Percentiles rank a stretch among this genome's conserved stretches.
Conservation (phyloP, 495 filamentous ascomycete genomes). For the Podospora pseudopauciseta region DNA sequence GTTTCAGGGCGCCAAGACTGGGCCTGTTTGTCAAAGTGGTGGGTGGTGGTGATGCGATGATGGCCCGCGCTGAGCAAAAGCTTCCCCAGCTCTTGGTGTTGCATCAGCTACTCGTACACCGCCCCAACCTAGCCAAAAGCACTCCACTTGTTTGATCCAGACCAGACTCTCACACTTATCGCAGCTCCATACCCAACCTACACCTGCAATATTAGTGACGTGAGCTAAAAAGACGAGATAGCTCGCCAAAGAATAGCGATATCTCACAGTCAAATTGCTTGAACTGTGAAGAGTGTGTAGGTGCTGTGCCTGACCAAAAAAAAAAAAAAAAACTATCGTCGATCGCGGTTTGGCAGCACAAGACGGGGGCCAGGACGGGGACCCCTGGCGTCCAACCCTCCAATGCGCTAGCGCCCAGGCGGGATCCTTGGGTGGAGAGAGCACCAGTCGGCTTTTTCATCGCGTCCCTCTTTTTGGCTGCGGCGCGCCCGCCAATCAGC, state of each 20-base stretch:
- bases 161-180: not conserved
- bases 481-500: conserved; percentile 14
- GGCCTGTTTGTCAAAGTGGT: too few species aligned
- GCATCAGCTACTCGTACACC: not conserved
- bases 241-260: too few species aligned
- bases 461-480: conserved; percentile 11
- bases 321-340: not conserved
- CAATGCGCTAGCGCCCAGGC: conserved; percentile 10
- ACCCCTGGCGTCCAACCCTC: conserved; percentile 13
- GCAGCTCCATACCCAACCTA: too few species aligned
- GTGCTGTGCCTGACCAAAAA: not conserved
- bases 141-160: not conserved
- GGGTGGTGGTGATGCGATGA: not conserved
- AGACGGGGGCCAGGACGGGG: not conserved
- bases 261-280: too few species aligned
- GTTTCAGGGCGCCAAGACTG: too few species aligned
- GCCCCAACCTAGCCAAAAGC: not conserved
- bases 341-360: conserved; percentile 4
- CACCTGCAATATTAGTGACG: too few species aligned
- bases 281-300: too few species aligned
- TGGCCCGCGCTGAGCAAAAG: not conserved
- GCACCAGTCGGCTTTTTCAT: conserved; percentile 16
- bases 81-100: not conserved
- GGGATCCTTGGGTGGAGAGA: conserved; percentile 7
- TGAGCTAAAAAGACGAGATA: too few species aligned